Conservation (phyloP, 352 stramenopile genomes). For the Phytophthora vignae region DNA sequence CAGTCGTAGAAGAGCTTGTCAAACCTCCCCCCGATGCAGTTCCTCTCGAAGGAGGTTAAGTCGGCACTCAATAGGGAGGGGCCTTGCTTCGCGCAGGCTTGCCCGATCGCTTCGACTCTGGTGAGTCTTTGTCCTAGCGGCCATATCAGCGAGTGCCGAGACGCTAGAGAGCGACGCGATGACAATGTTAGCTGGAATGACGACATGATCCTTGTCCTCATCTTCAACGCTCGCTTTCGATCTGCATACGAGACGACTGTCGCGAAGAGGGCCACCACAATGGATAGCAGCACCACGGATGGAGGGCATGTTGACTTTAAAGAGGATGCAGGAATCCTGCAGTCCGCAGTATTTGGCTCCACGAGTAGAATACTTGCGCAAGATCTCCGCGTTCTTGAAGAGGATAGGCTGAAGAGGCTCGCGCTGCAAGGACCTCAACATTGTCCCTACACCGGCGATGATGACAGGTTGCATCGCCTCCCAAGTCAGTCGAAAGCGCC, state of each 20-base stretch:
- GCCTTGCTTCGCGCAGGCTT: too few relatives aligned
- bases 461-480: background rate
- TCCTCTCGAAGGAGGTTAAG: background rate
- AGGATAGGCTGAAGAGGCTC: background rate
- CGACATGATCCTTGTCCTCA: too few relatives aligned
- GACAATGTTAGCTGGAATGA: too few relatives aligned
- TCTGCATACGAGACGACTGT: too few relatives aligned
- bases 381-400: background rate
- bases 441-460: background rate
- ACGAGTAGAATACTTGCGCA: background rate
- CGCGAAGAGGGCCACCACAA: background rate
- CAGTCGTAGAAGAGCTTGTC: background rate
- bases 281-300: background rate
- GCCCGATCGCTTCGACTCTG: too few relatives aligned
- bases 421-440: background rate
- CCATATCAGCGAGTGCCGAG: too few relatives aligned
- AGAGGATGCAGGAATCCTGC: background rate
- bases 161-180: too few relatives aligned
- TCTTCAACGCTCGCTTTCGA: too few relatives aligned
- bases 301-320: background rate
- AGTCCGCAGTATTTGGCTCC: background rate
- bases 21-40: conserved; percentile 2
- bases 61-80: too few relatives aligned
- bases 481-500: background rate
- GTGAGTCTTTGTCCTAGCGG: too few relatives aligned